phyloP scores from a whole-genome alignment of 345 rosid genomes.

The Eucalyptus albens region DNA sequence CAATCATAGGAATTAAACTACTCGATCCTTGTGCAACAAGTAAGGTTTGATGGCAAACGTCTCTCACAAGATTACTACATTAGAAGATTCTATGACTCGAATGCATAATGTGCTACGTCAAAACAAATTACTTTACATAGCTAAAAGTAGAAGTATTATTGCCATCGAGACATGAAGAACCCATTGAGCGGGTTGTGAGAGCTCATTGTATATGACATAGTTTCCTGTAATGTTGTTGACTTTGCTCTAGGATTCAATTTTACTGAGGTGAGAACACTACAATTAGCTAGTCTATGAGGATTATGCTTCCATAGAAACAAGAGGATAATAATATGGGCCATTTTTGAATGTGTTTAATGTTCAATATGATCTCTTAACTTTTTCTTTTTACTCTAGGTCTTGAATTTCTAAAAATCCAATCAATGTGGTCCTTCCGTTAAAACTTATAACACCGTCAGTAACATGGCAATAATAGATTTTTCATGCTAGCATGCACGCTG shows the following conservation, averaged over 20 bases:
- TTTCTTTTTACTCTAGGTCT: background rate
- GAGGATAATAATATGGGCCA: background rate
- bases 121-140: background rate
- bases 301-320: background rate
- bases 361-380: background rate
- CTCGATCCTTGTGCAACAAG: background rate
- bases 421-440: background rate
- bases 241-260: background rate
- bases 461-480: background rate
- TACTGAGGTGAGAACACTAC: background rate
- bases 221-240: background rate
- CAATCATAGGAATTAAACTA: background rate
- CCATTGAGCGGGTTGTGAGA: no score
- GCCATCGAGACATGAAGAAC: background rate
- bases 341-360: background rate
- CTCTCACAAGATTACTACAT: background rate
- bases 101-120: background rate
- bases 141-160: background rate
- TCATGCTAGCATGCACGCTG: background rate
- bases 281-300: background rate
- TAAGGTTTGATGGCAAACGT: background rate
- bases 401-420: background rate
- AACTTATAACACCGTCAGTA: background rate
- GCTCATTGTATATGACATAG: background rate
- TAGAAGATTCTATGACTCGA: background rate